Base-by-base conservation (phyloP, 352 stramenopile species). In the Phytophthora kernoviae region DNA sequence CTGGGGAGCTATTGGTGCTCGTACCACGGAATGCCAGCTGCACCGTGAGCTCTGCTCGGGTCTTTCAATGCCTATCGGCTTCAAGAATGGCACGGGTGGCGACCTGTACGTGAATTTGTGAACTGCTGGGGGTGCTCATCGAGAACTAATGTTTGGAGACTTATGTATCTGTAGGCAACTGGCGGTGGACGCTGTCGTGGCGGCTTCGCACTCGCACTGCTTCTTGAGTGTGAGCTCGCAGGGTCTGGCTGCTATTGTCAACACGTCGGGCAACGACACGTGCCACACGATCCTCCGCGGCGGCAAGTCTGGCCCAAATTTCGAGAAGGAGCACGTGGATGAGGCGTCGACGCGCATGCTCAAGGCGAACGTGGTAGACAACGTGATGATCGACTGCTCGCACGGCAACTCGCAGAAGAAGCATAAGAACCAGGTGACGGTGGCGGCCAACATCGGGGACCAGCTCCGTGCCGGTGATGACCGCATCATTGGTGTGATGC, bases 371-470 rank as follows among this genome's bases (percentile, higher is more conserved):
- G 41, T 93, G 39, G 62, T 79, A 50, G 77, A 92, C 68, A 93
- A 94, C 62, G 63, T 96, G 42, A 96, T 96, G 88, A 73, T 96
- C 26, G 88, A 96, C 81, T 96, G 87, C 74, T 94, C 84, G 68
- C 88, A 96, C 68, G 87, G 88, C 59, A 96, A 96, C 80, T 94
- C 84, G 64, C 82, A 78, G 66, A 96, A 96, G 77, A 81, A 94
- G 63, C 81, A 92, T 77, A 88, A 84, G 58, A 96, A 96, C 68
- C 88, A 96, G 62, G 77, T 82, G 21, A 59, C 76, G 21, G 87
- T 96, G 34, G 84, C 86, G 0, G 77, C 72, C 14, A 76, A 92
- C 51, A 78, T 96, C 33, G 84, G 57, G 10, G 49, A 79, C 62
- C 87, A 96, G 70, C 70, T 96, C 22, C 76, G 82, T 30, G 39